Base-by-base conservation (phyloP, 2,329 filamentous ascomycete genomes). In the Penicillium sp. region DNA sequence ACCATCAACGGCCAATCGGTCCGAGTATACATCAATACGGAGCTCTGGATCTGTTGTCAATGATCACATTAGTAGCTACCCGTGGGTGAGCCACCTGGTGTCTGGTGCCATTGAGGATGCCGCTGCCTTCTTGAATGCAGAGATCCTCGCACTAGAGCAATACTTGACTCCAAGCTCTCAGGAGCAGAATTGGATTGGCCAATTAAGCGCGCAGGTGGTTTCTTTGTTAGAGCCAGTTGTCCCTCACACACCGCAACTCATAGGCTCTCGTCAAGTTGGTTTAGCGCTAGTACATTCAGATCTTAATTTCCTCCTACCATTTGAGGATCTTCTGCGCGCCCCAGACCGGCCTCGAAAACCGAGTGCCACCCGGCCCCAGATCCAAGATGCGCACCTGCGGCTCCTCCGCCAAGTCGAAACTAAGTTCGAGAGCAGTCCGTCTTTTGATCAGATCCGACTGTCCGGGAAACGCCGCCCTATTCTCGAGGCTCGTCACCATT, bases 191-290 rank as follows among this genome's bases (percentile, higher is more conserved):
- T 61, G 50, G 12, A 61, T 69, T 6, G 44, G 62, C 17, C 62
- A 50, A 7, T 54, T 74, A 3, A 51, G 63, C 5, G 40, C 47
- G 17, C 63, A 70, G 17, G 43, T 76, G 9, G 49, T 60, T 66
- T 46, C 58, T 49, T 41, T 64, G 36, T 44, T 75, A 40, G 56
- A 66, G 55, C 40, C 58, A 15, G 52, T 52, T 17, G 55, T 69
- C 3, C 63, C 66, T 10, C 55, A 64, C 32, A 48, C 62, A 8
- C 68, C 75, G 6, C 72, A 80, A 51, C 54, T 80, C 2, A 80
- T 82, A 51, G 84, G 84, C 15, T 85, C 83, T 7, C 72, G 79
- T 49, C 65, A 68, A 9, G 84, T 78, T 12, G 80, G 81, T 7
- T 67, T 85, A 29, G 77, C 78, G 0, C 62, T 78, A 46, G 74